Base-by-base conservation (phyloP, 192 early-diverging fungal species). In the Backusella tarrabulga region DNA sequence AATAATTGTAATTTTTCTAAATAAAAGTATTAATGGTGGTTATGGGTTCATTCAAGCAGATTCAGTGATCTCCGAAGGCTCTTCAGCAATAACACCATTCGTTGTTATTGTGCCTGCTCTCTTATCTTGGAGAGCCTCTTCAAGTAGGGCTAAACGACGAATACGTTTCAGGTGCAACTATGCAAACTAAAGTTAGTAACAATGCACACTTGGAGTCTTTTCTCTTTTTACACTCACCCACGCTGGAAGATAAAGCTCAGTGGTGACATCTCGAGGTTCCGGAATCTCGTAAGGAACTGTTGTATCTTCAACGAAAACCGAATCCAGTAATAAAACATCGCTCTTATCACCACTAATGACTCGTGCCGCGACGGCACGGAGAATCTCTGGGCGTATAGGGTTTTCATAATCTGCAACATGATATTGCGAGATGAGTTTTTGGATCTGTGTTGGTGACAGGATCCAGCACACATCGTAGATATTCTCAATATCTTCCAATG, bases 381-480 rank as follows among this genome's bases (percentile, higher is more conserved):
- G 87, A 67, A 98, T 89, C 35, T 95, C 93, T 34, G 93, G 91
- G 21, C 95, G 93, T 29, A 98, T 92, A 78, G 94, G 89, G 75
- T 90, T 89, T 78, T 99, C 98, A 79, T 97, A 98, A 83, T 99
- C 98, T 4, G 96, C 94, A 73, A 96, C 92, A 74, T 93, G 91
- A 81, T 99, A 99, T 79, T 97, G 92, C 14, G 93, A 93, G 32
- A 99, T 90, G 38, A 99, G 86, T 88, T 98, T 98, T 86, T 97
- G 96, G 85, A 99, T 96, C 85, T 99, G 98, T 6, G 93, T 92
- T 5, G 96, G 93, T 76, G 96, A 96, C 77, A 99, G 88, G 77
- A 97, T 85, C 88, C 95, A 97, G 86, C 97, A 98, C 26, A 99
- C 97, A 86, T 98, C 97, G 73, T 99, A 98, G 78, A 99, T 98